Evolutionary conservation across 2,329 filamentous ascomycete species (phyloP), one percentile per base, ranked within the genome.

Genomic region (Alternaria burnsii): DNA sequence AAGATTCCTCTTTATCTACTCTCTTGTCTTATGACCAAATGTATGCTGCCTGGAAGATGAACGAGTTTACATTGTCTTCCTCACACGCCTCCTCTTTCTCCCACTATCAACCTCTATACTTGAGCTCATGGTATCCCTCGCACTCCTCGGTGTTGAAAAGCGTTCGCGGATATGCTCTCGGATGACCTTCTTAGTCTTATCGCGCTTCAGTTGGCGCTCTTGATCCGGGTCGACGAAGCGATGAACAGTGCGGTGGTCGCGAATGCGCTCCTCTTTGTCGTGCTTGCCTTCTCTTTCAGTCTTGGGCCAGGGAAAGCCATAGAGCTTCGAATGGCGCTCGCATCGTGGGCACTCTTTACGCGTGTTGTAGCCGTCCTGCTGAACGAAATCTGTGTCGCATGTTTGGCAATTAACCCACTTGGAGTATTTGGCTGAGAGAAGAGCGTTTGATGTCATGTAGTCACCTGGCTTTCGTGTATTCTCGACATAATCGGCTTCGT

Each of bases 221-320:
- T 94, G 92, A 56, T 93, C 89, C 3, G 89, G 86, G 24, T 88
- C 86, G 6, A 97, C 80, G 71, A 97, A 97, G 0, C 94, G 90
- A 77, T 97, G 91, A 4, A 98, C 86, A 0, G 86, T 89, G n/a
- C 94, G 85, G 74, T 97, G 94, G 74, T 98, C 94, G 61, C 95
- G 84, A 1, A 97, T 82, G 6, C 88, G 78, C 68, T 88, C 83
- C 63, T 88, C 85, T 9, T 87, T 89, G 74, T 98, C 95, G 20
- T 86, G 78, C 16, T 88, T 87, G 0, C 92, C 92, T 26, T 90
- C 88, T 63, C 85, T 90, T 61, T 97, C 91, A 0, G 95, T 98
- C 82, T 99, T 97, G 6, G 95, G 95, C 95, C 95, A 99, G 58
- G 91, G 85, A 74, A 91, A 97, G 0, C 96, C 96, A 76, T 98